A percentile compares a stretch with the other conserved stretches of the same genome.
Conservation (phyloP, 805 yeast genomes). For the Spathaspora sp. region DNA sequence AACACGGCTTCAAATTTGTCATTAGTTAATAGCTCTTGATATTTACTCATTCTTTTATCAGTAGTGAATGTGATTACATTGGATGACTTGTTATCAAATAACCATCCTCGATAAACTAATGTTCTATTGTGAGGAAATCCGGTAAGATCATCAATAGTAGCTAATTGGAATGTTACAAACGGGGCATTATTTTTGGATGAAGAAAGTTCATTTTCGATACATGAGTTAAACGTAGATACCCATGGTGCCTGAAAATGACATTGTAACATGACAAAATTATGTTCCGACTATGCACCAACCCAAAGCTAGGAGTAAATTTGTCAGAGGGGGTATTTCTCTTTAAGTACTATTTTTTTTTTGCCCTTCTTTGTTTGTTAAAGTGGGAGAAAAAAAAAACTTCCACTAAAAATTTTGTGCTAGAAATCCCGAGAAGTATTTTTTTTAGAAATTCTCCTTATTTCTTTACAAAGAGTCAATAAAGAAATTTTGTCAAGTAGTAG, state of each 20-base stretch:
- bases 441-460: not conserved
- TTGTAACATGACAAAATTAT: not conserved
- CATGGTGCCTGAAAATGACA: constrained; percentile 28
- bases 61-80: constrained; percentile 69
- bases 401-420: not conserved
- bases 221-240: constrained; percentile 63
- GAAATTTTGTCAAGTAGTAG: not conserved
- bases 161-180: constrained; percentile 61
- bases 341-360: not conserved
- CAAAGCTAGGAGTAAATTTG: not conserved
- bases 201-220: constrained; percentile 43
- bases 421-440: not conserved
- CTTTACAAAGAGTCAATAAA: not conserved
- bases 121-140: constrained; percentile 66
- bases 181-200: constrained; percentile 29
- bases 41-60: constrained; percentile 67
- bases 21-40: constrained; percentile 46
- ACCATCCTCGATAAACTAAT: constrained; percentile 68
- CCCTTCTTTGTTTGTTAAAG: not conserved
- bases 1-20: constrained; percentile 73
- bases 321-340: not conserved
- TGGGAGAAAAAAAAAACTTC: not conserved
- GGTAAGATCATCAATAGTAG: constrained; percentile 53
- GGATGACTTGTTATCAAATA: constrained; percentile 64
- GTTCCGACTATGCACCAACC: no score